Evolutionary conservation across 192 early-diverging fungal species (phyloP), one percentile per base, ranked within the genome.

Genomic region (Backusella morwellensis): DNA sequence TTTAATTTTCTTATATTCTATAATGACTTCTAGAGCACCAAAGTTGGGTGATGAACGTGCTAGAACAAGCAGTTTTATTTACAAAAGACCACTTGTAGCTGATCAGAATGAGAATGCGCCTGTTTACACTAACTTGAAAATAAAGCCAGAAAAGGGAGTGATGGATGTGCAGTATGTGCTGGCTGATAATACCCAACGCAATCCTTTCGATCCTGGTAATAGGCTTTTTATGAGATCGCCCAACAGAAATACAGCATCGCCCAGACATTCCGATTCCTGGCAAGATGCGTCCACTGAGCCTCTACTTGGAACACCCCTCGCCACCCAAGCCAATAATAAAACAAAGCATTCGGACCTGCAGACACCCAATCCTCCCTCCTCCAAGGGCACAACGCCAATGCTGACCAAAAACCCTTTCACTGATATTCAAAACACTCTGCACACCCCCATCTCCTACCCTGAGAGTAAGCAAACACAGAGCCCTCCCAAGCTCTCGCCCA

Each of bases 241-340:
- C 8, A 63, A 15, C 12, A 72, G 42, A 5, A 8, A 26, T n/a
- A 12, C 50, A 41, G 32, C 73, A n/a, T 41, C 73, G 1, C 73
- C 73, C 1, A 41, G 35, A 8, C 17, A 26, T 38, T 72, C 41
- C 1, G 73, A 74, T 42, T 74, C 73, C 14, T 38, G 29, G 15
- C 73, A 74, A 23, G 52, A 74, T 66, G 73, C 23, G 6, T 36
- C 73, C 2, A 74, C 73, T 36, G 56, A 74, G 12, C 56, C 73
- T 11, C 11, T 66, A 14, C 59, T 56, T 41, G 35, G 12, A 26
- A 40, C 38, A 1, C 54, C 73, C 17, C 23, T 6, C 4, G 1
- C 29, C 34, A 7, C 71, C 35, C 32, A n/a, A 35, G 52, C 8
- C 70, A 47, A 47, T 40, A 35, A 21, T n/a, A 70, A 70, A 12